Evolutionary conservation across 2,329 filamentous ascomycete species (phyloP).

Genomic region (Hysterium pulicare): DNA sequence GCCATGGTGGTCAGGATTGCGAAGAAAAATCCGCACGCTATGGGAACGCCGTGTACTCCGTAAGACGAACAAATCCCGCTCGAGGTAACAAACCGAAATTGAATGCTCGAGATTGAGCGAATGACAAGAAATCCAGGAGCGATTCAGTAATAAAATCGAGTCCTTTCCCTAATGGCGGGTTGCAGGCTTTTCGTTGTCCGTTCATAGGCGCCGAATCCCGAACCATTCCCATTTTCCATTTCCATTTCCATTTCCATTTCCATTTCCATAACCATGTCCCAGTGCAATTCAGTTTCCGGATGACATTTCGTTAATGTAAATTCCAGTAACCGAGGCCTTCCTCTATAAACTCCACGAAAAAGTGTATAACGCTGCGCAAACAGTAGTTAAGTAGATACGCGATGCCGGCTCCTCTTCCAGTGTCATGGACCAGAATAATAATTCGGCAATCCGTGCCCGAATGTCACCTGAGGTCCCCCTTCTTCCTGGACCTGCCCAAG

Average conservation of each 20-base stretch:
- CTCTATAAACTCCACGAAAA: neutral
- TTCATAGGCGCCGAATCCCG: neutral
- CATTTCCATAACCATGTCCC: neutral
- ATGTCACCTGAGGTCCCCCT: slow-evolving; percentile 25
- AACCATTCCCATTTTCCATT: neutral
- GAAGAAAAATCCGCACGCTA: too few species aligned
- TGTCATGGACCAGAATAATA: slow-evolving; percentile 28
- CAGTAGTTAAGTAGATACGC: neutral
- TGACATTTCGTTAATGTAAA: neutral
- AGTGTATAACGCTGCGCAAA: too few species aligned
- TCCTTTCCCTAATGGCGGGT: too few species aligned
- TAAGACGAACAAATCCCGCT: too few species aligned
- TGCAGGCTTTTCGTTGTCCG: neutral
- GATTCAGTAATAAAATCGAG: too few species aligned
- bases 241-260: too few species aligned
- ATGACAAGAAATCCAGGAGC: too few species aligned
- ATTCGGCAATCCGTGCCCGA: slow-evolving; percentile 24
- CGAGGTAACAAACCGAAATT: too few species aligned
- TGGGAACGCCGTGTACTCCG: too few species aligned
- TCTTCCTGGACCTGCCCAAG: slow-evolving; percentile 36
- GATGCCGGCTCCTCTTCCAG: neutral
- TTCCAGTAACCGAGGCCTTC: neutral
- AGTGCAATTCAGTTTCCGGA: neutral
- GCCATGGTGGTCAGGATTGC: too few species aligned
- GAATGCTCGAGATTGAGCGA: too few species aligned